These are phyloP conservation scores for Vachellia pachyceras DNA, from an alignment of 306 rosid species.

Conservation along the genomic window DNA sequence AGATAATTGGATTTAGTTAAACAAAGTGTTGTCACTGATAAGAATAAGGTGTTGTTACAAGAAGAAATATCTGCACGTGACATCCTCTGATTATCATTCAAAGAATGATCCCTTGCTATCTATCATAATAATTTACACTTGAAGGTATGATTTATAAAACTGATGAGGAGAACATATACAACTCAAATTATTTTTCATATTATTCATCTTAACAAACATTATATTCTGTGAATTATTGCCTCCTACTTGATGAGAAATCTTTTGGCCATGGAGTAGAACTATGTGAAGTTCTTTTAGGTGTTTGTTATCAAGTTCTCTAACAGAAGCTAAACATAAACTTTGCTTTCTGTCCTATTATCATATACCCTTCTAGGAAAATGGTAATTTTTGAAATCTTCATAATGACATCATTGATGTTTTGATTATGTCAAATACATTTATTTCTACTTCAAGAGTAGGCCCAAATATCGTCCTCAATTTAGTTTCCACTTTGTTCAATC, in stretches of 20 bases:
- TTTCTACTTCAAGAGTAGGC: slow-evolving; percentile 6
- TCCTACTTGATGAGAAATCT: slow-evolving; percentile 14
- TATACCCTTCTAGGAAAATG: neutral
- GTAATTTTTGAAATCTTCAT: neutral
- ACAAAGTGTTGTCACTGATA: neutral
- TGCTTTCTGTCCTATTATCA: neutral
- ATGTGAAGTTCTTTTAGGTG: neutral
- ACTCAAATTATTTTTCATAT: neutral
- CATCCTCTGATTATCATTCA: neutral
- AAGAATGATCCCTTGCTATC: too few species aligned
- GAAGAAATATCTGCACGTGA: neutral
- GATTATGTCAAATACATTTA: neutral
- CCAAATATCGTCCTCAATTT: slow-evolving; percentile 8
- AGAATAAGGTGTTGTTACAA: neutral
- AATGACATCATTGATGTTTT: neutral
- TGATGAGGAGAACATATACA: neutral
- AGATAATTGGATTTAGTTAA: neutral
- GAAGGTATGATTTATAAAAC: neutral
- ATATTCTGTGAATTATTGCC: slow-evolving; percentile 11
- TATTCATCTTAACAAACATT: neutral
- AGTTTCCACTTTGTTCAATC: slow-evolving; percentile 19
- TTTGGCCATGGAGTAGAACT: neutral
- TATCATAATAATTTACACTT: neutral
- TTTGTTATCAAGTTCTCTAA: neutral
- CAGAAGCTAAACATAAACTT: neutral